Conservation (phyloP, 768 basidiomycete species). For the Inosperma sp. region DNA sequence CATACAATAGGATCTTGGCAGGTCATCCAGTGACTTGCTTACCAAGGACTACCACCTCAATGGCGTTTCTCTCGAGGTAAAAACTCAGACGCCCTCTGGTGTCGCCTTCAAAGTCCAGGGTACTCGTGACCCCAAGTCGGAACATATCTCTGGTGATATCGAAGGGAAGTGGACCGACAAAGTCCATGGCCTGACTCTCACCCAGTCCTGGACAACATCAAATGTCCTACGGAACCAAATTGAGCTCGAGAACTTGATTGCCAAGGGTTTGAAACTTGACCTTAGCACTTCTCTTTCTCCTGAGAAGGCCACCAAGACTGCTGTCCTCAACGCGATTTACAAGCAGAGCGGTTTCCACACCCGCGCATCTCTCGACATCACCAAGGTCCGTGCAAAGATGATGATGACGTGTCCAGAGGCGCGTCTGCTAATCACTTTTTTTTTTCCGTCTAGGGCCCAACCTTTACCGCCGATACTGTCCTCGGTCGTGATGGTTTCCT, state of each 20-base stretch:
- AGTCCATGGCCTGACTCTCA: conserved; percentile 91
- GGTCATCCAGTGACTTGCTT: conserved; percentile 94
- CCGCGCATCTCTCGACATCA: conserved; percentile 83
- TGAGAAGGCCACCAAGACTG: conserved; percentile 81
- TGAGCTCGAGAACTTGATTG: conserved; percentile 96
- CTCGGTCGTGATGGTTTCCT: conserved; percentile 97
- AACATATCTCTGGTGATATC: conserved; percentile 80
- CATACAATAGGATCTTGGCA: conserved; percentile 81
- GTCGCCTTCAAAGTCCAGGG: conserved; percentile 95
- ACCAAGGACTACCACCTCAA: conserved; percentile 87
- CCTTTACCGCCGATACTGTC: conserved; percentile 94
- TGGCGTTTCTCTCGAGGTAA: conserved; percentile 71
- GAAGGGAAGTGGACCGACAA: conserved; percentile 93
- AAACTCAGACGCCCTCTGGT: conserved; percentile 83
- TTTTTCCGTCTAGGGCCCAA: conserved; percentile 66
- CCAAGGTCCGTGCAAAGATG: conserved; percentile 63
- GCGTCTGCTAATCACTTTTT: conserved; percentile 7
- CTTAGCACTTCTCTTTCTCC: conserved; percentile 78
- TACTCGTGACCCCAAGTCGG: conserved; percentile 64
- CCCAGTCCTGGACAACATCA: conserved; percentile 91
- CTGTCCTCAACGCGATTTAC: conserved; percentile 79
- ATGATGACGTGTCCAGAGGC: neutral
- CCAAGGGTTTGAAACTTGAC: conserved; percentile 97
- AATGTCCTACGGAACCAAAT: conserved; percentile 89
- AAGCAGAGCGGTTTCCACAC: conserved; percentile 96